Conservation (phyloP, 192 early-diverging fungal species). For the Backusella psychrophila region DNA sequence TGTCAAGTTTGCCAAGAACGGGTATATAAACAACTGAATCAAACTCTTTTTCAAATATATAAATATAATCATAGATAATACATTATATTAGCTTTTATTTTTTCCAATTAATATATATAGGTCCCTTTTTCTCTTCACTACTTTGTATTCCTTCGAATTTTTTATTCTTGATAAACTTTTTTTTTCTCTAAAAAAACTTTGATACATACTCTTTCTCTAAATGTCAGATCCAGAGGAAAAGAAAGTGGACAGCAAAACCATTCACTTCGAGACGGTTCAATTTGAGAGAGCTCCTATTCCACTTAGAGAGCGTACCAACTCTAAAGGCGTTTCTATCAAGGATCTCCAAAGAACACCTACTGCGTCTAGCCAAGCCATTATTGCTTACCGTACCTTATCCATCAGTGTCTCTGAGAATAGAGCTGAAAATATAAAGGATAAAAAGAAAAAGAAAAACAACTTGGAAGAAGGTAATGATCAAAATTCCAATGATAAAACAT, state of each 20-base stretch:
- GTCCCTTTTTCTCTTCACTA: neutral
- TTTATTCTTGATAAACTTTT: neutral
- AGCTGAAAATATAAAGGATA: constrained; percentile 9
- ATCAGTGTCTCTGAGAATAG: constrained; percentile 42
- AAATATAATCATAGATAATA: neutral
- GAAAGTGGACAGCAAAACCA: neutral
- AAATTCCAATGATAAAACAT: neutral
- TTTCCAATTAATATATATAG: neutral
- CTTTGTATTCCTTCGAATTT: neutral
- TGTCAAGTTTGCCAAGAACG: neutral
- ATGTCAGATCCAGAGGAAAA: constrained; percentile 10
- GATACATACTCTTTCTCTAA: neutral
- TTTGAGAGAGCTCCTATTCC: neutral
- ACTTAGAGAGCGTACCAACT: neutral
- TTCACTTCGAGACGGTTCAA: constrained; percentile 7
- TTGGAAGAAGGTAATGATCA: constrained; percentile 12
- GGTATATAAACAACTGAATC: neutral
- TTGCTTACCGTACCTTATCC: constrained; percentile 47
- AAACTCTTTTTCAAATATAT: neutral
- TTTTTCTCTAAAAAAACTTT: neutral
- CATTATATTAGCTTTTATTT: neutral
- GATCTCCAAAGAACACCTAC: neutral
- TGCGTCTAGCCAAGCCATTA: constrained; percentile 20
- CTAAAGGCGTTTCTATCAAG: neutral
- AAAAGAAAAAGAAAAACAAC: constrained; percentile 7